Evolutionary conservation across 495 filamentous ascomycete genomes (phyloP).

Genomic region (Aspergillus haitiensis): DNA sequence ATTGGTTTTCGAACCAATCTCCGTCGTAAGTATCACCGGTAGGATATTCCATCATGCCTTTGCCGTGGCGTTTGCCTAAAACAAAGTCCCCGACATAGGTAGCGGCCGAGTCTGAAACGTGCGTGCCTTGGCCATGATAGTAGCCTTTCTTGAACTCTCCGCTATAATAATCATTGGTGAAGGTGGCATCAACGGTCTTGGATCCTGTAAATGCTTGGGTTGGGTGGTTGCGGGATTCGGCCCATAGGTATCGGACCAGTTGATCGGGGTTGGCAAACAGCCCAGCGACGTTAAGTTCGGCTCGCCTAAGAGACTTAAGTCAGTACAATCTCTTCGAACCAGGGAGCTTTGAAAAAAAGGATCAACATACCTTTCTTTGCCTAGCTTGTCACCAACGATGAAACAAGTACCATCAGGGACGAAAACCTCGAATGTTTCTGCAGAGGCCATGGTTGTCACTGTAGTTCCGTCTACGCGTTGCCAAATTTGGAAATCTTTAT

Average conservation of each 20-base stretch:
- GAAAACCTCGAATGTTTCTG: constrained; percentile 41
- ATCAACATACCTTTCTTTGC: constrained; percentile 38
- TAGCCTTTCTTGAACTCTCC: constrained; percentile 50
- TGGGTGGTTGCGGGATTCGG: constrained; percentile 44
- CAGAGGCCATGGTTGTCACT: constrained; percentile 40
- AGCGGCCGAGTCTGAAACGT: constrained; percentile 54
- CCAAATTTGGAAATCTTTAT: constrained; percentile 49
- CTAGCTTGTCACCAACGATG: constrained; percentile 47
- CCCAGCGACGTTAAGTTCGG: constrained; percentile 40
- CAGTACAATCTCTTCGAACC: constrained; percentile 7
- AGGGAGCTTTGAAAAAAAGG: neutral
- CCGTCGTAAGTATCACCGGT: constrained; percentile 65
- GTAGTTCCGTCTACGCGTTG: constrained; percentile 44
- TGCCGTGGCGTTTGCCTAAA: constrained; percentile 53
- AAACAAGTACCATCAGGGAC: constrained; percentile 46
- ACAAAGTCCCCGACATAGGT: constrained; percentile 57
- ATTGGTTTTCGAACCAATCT: constrained; percentile 55
- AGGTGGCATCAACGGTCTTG: constrained; percentile 48
- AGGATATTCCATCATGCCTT: constrained; percentile 58
- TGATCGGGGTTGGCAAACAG: constrained; percentile 47
- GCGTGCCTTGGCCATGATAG: constrained; percentile 53
- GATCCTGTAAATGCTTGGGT: constrained; percentile 46
- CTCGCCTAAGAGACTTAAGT: constrained; percentile 27
- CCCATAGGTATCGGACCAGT: constrained; percentile 50
- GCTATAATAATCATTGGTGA: constrained; percentile 50